Percentiles rank a stretch among this genome's conserved stretches.
phyloP scores from a whole-genome alignment of 177 flowering plant species.

The Vitis hybrid region DNA sequence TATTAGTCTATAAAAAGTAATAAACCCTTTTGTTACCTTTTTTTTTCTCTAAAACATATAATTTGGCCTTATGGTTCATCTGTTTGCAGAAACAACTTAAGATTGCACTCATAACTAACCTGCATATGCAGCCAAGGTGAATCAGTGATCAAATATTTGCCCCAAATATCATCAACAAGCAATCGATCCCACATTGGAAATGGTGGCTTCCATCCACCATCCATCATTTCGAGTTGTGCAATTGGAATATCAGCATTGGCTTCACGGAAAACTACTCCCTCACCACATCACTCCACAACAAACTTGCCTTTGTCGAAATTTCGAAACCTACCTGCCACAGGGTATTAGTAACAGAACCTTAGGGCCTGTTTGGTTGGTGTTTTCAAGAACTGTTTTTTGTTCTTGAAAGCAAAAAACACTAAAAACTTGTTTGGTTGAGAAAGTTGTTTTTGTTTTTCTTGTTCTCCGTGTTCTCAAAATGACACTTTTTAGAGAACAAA shows the following conservation, averaged over 20 bases:
- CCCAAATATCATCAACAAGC: slow-evolving; percentile 30
- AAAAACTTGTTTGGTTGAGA: no score
- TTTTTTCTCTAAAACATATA: no score
- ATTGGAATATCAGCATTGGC: slow-evolving; percentile 19
- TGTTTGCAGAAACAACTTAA: no score
- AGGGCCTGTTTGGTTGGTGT: background rate
- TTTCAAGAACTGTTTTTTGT: no score
- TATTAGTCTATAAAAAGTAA: no score
- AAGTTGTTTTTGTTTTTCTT: no score
- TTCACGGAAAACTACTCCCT: slow-evolving; percentile 24
- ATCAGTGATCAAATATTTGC: slow-evolving; percentile 17
- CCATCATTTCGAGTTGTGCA: background rate
- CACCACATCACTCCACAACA: slow-evolving; percentile 27
- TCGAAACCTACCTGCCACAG: slow-evolving; percentile 29
- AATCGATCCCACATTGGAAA: slow-evolving; percentile 23
- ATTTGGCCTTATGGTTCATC: no score
- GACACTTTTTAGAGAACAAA: no score
- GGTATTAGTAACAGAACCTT: slow-evolving; percentile 26
- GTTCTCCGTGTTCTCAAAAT: no score
- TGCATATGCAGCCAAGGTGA: slow-evolving; percentile 21
- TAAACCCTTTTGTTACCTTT: no score
- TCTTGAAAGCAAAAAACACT: no score
- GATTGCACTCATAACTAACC: background rate
- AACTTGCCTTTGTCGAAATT: slow-evolving; percentile 25
- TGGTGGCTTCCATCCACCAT: slow-evolving; percentile 19